Evolutionary conservation across 345 rosid species (phyloP).

Genomic region (Viola odorata): DNA sequence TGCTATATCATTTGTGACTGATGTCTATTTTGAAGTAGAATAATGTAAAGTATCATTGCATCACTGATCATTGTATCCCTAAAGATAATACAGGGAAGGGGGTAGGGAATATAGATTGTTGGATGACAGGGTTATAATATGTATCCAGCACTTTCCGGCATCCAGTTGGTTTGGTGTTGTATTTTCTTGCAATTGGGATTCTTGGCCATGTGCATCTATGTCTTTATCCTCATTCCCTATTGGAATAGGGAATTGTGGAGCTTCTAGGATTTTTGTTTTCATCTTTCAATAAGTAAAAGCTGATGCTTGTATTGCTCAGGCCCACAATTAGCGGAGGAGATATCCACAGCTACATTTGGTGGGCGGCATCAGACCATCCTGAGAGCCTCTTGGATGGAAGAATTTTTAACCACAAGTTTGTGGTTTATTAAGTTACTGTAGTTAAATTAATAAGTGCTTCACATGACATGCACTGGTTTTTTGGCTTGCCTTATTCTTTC

Average conservation of each 20-base stretch:
- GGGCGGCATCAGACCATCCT: conserved; percentile 14
- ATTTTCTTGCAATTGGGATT: neutral
- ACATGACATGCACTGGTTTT: too few relatives aligned
- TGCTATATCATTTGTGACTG: neutral
- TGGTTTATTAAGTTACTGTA: conserved; percentile 2
- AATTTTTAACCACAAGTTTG: conserved; percentile 9
- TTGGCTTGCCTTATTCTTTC: neutral
- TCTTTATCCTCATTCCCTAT: neutral
- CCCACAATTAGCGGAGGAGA: conserved; percentile 19
- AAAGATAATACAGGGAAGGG: neutral
- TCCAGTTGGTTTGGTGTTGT: neutral
- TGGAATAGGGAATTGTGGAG: conserved; percentile 10
- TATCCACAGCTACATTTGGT: conserved; percentile 21
- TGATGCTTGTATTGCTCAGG: conserved; percentile 25
- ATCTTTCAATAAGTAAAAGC: conserved; percentile 14
- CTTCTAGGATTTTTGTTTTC: conserved; percentile 5
- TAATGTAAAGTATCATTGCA: neutral
- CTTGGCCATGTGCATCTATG: neutral
- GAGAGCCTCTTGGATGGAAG: conserved; percentile 24
- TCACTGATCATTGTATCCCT: too few relatives aligned
- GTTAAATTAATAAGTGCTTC: too few relatives aligned
- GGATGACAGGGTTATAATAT: neutral
- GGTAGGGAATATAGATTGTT: neutral
- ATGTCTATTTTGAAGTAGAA: neutral
- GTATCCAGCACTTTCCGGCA: neutral